A percentile compares a stretch with the other conserved stretches of the same genome.
Evolutionary conservation across 371 early-diverging fungal species (phyloP).

Genomic region (Mortierella sp.): DNA sequence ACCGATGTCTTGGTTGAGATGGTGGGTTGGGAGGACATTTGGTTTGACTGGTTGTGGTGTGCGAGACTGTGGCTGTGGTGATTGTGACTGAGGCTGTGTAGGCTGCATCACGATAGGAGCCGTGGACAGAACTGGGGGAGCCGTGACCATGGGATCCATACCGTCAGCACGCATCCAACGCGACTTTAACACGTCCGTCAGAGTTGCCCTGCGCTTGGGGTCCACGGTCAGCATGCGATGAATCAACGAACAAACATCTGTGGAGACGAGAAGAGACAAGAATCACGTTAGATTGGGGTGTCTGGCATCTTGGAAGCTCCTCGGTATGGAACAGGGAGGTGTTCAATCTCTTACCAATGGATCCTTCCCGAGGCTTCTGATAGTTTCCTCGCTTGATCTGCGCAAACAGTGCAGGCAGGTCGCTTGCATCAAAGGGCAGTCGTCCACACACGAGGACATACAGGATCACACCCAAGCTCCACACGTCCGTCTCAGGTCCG

Average conservation of each 20-base stretch:
- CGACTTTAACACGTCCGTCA: constrained; percentile 43
- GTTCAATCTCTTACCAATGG: constrained; percentile 23
- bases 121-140: constrained; percentile 33
- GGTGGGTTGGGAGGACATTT: constrained; percentile 22
- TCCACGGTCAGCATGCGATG: constrained; percentile 66
- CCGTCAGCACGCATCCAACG: constrained; percentile 51
- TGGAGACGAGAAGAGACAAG: background rate
- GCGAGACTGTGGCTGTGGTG: constrained; percentile 12
- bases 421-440: constrained; percentile 85
- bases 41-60: constrained; percentile 26
- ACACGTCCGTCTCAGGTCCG: constrained; percentile 83
- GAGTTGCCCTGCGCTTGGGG: constrained; percentile 61
- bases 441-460: constrained; percentile 80
- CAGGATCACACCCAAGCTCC: constrained; percentile 83
- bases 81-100: too few relatives aligned
- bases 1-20: constrained; percentile 40
- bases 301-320: too few relatives aligned
- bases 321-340: too few relatives aligned
- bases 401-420: constrained; percentile 76
- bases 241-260: constrained; percentile 55
- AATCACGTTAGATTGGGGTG: too few relatives aligned
- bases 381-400: constrained; percentile 73
- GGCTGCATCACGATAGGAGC: too few relatives aligned
- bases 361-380: constrained; percentile 58
- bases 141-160: constrained; percentile 24